Conservation (phyloP, 805 yeast species). For the Barnettozyma salicaria region DNA sequence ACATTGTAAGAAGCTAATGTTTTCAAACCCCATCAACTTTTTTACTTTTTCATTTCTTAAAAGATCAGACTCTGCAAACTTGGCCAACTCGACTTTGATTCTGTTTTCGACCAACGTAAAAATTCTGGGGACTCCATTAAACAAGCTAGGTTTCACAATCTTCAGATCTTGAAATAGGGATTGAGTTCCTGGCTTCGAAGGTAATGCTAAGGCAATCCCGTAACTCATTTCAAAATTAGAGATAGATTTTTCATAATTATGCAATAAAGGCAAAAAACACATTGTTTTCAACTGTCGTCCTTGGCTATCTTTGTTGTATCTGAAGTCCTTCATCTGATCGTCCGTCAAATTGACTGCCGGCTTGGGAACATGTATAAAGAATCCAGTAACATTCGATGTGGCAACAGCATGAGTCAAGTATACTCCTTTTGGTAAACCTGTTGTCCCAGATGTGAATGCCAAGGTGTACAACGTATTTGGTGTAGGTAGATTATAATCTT, state of each 20-base stretch:
- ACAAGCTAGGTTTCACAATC: constrained; percentile 38
- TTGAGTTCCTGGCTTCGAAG: constrained; percentile 36
- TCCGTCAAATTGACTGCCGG: constrained; percentile 22
- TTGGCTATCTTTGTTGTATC: constrained; percentile 15
- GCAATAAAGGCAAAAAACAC: constrained; percentile 50
- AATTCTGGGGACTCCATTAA: constrained; percentile 52
- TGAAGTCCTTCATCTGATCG: constrained; percentile 10
- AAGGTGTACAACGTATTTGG: constrained; percentile 48
- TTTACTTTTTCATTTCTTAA: constrained; percentile 20
- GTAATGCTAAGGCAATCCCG: constrained; percentile 43
- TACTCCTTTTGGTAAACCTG: constrained; percentile 72
- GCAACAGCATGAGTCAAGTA: constrained; percentile 54
- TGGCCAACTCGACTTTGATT: constrained; percentile 13
- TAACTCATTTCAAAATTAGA: constrained; percentile 33
- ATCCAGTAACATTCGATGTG: constrained; percentile 31
- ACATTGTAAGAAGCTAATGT: constrained; percentile 28
- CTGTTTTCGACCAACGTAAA: constrained; percentile 41
- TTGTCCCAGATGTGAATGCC: constrained; percentile 63
- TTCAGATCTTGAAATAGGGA: constrained; percentile 45
- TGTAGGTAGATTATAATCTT: constrained; percentile 33
- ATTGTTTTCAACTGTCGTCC: constrained; percentile 22
- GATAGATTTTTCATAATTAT: constrained; percentile 48
- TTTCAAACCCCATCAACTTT: constrained; percentile 34
- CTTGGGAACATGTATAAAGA: constrained; percentile 25
- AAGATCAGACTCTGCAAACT: constrained; percentile 23